Conservation (phyloP, 805 yeast species). For the Wickerhamiella parazyma region DNA sequence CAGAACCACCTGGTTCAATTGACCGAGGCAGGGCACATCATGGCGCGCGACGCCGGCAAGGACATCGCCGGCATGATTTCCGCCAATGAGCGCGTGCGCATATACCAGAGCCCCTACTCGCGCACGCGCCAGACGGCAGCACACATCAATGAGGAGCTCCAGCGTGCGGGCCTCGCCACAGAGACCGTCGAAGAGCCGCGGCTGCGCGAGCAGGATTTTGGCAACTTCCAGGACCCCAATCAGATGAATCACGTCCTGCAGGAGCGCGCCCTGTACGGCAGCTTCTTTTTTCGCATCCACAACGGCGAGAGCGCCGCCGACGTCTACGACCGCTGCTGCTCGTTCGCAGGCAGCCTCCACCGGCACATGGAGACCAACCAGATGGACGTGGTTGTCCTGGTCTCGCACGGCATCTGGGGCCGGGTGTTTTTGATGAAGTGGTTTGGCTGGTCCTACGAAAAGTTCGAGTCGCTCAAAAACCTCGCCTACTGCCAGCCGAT, state of each 20-base stretch:
- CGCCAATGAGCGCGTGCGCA: slow-evolving; percentile 46
- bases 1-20: slow-evolving; percentile 73
- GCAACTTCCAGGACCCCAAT: slow-evolving; percentile 49
- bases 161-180: slow-evolving; percentile 32
- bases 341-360: slow-evolving; percentile 75
- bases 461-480: slow-evolving; percentile 70
- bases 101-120: slow-evolving; percentile 76
- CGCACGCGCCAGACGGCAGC: slow-evolving; percentile 77
- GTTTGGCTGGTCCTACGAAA: slow-evolving; percentile 87
- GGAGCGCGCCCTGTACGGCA: slow-evolving; percentile 79
- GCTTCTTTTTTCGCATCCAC: slow-evolving; percentile 78
- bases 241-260: slow-evolving; percentile 66
- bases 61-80: slow-evolving; percentile 26
- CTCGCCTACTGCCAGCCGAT: slow-evolving; percentile 76
- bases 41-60: slow-evolving; percentile 28
- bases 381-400: slow-evolving; percentile 71
- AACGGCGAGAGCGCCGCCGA: slow-evolving; percentile 95
- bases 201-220: slow-evolving; percentile 89
- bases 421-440: slow-evolving; percentile 87
- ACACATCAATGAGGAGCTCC: slow-evolving; percentile 45
- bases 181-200: slow-evolving; percentile 75
- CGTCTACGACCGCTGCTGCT: slow-evolving; percentile 81
- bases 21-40: slow-evolving; percentile 51
- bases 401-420: slow-evolving; percentile 91
- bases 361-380: slow-evolving; percentile 56